phyloP scores from a whole-genome alignment of 768 basidiomycete species.

The Leccinum longicurvipes region DNA sequence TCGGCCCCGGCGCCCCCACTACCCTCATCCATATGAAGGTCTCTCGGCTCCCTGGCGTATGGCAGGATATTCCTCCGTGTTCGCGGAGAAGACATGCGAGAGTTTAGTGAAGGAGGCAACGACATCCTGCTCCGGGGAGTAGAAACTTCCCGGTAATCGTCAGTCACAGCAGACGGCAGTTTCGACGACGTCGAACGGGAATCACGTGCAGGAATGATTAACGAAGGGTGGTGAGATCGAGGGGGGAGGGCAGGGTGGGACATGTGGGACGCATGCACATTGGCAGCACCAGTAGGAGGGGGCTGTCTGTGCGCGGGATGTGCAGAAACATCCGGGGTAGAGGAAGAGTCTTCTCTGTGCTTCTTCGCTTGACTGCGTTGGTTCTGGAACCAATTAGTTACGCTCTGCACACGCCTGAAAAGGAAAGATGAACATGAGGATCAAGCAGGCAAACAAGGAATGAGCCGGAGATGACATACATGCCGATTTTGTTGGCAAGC shows the following conservation, averaged over 20 bases:
- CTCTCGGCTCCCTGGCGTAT: conserved; percentile 25
- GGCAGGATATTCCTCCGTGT: conserved; percentile 25
- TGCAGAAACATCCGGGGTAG: conserved; percentile 20
- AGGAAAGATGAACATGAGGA: conserved; percentile 11
- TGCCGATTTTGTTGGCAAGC: conserved; percentile 67
- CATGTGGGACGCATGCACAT: conserved; percentile 6
- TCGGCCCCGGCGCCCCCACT: conserved; percentile 22
- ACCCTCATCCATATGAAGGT: conserved; percentile 28
- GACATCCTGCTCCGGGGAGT: conserved; percentile 30
- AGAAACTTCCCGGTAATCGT: conserved; percentile 19
- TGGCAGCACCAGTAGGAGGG: conserved; percentile 6
- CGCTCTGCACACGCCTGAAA: conserved; percentile 70
- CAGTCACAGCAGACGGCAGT: conserved; percentile 11
- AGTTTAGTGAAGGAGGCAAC: conserved; percentile 26
- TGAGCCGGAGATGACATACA: conserved; percentile 48
- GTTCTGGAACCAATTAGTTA: conserved; percentile 88
- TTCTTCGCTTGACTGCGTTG: conserved; percentile 77
- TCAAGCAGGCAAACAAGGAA: conserved; percentile 23
- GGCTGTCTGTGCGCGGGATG: conserved; percentile 13
- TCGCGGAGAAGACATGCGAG: conserved; percentile 31
- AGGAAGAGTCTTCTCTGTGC: conserved; percentile 50
- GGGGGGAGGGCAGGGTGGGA: conserved; percentile 19
- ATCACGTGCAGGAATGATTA: conserved; percentile 23
- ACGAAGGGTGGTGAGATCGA: conserved; percentile 31
- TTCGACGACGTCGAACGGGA: conserved; percentile 11